Conservation (phyloP, 352 stramenopile genomes). For the Pseudoperonospora humuli region DNA sequence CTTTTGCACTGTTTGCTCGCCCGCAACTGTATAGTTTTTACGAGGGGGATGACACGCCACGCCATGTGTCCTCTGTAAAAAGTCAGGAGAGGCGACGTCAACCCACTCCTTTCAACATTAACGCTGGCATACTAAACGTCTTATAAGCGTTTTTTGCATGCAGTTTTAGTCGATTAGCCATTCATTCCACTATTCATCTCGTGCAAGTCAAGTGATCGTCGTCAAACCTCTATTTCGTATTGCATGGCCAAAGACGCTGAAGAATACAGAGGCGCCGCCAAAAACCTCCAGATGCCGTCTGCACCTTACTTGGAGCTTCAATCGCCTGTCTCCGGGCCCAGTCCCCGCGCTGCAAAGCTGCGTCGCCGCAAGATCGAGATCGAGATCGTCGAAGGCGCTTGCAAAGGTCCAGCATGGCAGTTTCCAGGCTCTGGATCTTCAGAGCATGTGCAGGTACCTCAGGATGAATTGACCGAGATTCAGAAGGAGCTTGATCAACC, state of each 20-base stretch:
- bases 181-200: too few relatives aligned
- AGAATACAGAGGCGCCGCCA: conserved; percentile 10
- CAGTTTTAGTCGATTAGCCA: too few relatives aligned
- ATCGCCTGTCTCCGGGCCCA: conserved; percentile 13
- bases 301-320: conserved; percentile 19
- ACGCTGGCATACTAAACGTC: too few relatives aligned
- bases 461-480: conserved; percentile 29
- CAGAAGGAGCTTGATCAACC: conserved; percentile 23
- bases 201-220: neutral
- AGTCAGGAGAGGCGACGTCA: too few relatives aligned
- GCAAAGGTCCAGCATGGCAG: conserved; percentile 29
- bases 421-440: conserved; percentile 30
- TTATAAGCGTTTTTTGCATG: too few relatives aligned
- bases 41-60: too few relatives aligned
- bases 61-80: too few relatives aligned
- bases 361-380: conserved; percentile 44
- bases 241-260: conserved; percentile 14
- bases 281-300: conserved; percentile 12
- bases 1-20: too few relatives aligned
- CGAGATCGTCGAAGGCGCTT: conserved; percentile 27
- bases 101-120: too few relatives aligned
- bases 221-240: too few relatives aligned
- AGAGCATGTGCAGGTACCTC: conserved; percentile 29
- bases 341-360: conserved; percentile 18
- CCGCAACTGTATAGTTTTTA: too few relatives aligned